Evolutionary conservation across 73 alveolate species (phyloP), one percentile per base, ranked within the genome.

Genomic region (Breviolum minutum): DNA sequence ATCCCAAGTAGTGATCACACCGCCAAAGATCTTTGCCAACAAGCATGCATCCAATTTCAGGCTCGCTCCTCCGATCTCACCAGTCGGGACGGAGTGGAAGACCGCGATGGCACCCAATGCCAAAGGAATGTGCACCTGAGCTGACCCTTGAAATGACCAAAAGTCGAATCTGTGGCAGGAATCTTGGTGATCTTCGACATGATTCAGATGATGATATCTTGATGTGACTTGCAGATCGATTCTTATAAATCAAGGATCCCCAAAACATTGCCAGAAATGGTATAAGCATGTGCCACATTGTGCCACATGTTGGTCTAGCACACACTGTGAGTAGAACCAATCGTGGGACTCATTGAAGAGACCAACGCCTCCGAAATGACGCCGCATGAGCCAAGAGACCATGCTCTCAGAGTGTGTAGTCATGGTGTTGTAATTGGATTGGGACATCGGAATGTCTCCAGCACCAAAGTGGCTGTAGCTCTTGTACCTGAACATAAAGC

Each of bases 391-490:
- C 76, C 76, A 11, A 62, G 94, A 0, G 16, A 63, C 94, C 94
- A 86, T 86, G 32, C 12, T 5, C 14, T 86, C 32, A 40, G 54
- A 63, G 22, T 86, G 94, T 26, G 64, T 40, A 20, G 54, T 13
- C 80, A 86, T 11, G 79, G 79, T 40, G n/a, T 24, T 14, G 83
- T 19, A 93, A 30, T 60, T 40, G 63, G 26, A n/a, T 26, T 13
- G 0, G 83, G 98, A 66, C 98, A 93, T 93, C 66, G 98, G 98
- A 29, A 93, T 93, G 83, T 93, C 98, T 7, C 98, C 98, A 8
- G 98, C 90, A 5, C 98, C 98, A 29, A 93, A 93, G 83, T 93
- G 91, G 92, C 60, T 77, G 82, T 76, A 77, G 98, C 98, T 93
- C 98, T 29, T 61, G 79, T 16, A 86, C 94, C 94, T 86, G 82